These are phyloP conservation scores for Sordariomycetes sp. DNA, from an alignment of 2,329 filamentous ascomycete species.

Conservation along the genomic window DNA sequence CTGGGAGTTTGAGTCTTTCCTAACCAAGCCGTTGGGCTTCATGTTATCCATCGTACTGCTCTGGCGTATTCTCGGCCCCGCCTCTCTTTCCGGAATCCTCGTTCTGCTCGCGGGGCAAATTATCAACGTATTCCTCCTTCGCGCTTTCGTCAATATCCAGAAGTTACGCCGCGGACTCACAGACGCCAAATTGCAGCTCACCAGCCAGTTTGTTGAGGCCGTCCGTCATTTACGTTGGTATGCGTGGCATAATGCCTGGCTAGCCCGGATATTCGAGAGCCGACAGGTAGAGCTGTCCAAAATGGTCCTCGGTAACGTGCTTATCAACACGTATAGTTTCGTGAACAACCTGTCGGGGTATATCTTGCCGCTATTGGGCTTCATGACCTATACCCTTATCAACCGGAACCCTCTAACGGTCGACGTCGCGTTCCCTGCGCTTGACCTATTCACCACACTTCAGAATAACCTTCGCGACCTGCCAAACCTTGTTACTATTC, in stretches of 20 bases:
- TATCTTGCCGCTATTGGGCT: conserved; percentile 67
- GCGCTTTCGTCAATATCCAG: conserved; percentile 54
- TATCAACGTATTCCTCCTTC: conserved; percentile 55
- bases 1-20: conserved; percentile 71
- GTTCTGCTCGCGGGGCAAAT: conserved; percentile 57
- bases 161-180: conserved; percentile 58
- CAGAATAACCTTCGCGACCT: conserved; percentile 62
- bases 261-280: conserved; percentile 53
- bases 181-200: conserved; percentile 65
- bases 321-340: conserved; percentile 49
- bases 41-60: conserved; percentile 60
- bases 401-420: conserved; percentile 56
- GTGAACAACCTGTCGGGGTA: conserved; percentile 60
- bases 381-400: conserved; percentile 67
- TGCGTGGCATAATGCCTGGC: conserved; percentile 68
- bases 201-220: conserved; percentile 76
- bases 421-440: conserved; percentile 75
- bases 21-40: conserved; percentile 67
- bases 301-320: conserved; percentile 49
- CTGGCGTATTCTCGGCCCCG: conserved; percentile 67
- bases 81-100: conserved; percentile 60
- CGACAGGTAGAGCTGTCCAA: conserved; percentile 54
- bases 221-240: conserved; percentile 74
- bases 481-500: conserved; percentile 59
- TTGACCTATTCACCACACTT: conserved; percentile 68